These are phyloP conservation scores for Malassezia arunalokei DNA, from an alignment of 1,284 basidiomycete genomes.

Conservation along the genomic window DNA sequence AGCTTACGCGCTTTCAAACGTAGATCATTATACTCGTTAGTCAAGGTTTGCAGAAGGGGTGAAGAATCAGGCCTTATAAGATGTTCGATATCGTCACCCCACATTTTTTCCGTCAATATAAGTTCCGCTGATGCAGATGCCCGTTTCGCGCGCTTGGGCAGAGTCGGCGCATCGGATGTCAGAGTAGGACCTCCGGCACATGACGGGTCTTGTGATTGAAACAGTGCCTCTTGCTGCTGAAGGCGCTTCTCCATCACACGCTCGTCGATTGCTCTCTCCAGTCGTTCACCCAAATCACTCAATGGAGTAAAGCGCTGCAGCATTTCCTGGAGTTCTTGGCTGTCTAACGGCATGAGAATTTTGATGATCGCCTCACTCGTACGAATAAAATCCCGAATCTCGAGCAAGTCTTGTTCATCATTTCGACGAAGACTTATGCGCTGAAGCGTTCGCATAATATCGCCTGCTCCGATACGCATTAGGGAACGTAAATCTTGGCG, in stretches of 20 bases:
- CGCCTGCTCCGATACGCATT: constrained; percentile 26
- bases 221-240: constrained; percentile 25
- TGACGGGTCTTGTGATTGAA: not conserved
- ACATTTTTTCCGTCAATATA: constrained; percentile 7
- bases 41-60: constrained; percentile 17
- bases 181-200: not conserved
- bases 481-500: constrained; percentile 25
- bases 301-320: constrained; percentile 17
- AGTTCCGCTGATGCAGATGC: not conserved
- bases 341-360: not conserved
- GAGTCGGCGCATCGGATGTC: not conserved
- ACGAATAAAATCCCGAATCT: constrained; percentile 34
- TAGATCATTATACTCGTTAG: constrained; percentile 19
- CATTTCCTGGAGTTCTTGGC: constrained; percentile 5
- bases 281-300: constrained; percentile 16
- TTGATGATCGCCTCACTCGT: not conserved
- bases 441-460: constrained; percentile 35
- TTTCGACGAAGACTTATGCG: constrained; percentile 27
- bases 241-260: constrained; percentile 34
- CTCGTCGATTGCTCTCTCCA: constrained; percentile 41
- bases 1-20: constrained; percentile 21
- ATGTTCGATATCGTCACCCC: constrained; percentile 40
- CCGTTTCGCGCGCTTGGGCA: not conserved
- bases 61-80: constrained; percentile 34
- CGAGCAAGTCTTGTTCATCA: constrained; percentile 41